These are phyloP conservation scores for Lophiotrema nucula DNA, from an alignment of 495 filamentous ascomycete genomes.

Conservation along the genomic window DNA sequence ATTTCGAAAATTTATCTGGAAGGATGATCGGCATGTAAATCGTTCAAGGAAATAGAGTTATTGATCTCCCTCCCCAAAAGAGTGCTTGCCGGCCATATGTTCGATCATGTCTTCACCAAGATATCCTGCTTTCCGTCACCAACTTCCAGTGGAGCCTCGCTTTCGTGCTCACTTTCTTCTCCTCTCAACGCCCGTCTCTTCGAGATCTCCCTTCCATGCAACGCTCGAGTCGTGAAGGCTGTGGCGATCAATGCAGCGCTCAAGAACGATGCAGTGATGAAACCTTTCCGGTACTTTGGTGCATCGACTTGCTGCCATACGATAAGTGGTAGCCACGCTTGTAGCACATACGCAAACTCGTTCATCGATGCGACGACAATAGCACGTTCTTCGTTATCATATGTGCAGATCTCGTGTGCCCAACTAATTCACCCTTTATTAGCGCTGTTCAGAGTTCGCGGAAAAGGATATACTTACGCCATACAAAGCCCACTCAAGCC, in stretches of 20 bases:
- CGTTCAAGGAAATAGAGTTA: too few relatives aligned
- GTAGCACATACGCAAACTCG: conserved; percentile 52
- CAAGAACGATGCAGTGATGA: conserved; percentile 38
- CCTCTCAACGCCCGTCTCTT: neutral
- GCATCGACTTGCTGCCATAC: conserved; percentile 56
- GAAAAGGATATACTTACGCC: conserved; percentile 8
- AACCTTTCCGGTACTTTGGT: conserved; percentile 51
- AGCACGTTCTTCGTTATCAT: conserved; percentile 20
- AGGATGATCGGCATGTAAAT: too few relatives aligned
- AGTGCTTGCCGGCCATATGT: too few relatives aligned
- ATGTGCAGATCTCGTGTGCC: conserved; percentile 20
- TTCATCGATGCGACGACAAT: conserved; percentile 34
- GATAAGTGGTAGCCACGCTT: conserved; percentile 51
- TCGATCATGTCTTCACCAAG: too few relatives aligned
- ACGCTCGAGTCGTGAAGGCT: neutral
- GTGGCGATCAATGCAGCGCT: neutral
- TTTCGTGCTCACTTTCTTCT: too few relatives aligned
- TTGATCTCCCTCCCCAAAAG: too few relatives aligned
- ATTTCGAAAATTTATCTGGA: too few relatives aligned
- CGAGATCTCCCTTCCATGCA: neutral
- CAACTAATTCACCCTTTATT: neutral
- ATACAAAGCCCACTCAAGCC: conserved; percentile 13
- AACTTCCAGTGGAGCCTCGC: too few relatives aligned
- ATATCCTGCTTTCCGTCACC: too few relatives aligned
- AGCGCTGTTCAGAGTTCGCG: neutral